These are phyloP conservation scores for Cinchona pubescens DNA, from an alignment of 257 asterid genomes.

Conservation along the genomic window DNA sequence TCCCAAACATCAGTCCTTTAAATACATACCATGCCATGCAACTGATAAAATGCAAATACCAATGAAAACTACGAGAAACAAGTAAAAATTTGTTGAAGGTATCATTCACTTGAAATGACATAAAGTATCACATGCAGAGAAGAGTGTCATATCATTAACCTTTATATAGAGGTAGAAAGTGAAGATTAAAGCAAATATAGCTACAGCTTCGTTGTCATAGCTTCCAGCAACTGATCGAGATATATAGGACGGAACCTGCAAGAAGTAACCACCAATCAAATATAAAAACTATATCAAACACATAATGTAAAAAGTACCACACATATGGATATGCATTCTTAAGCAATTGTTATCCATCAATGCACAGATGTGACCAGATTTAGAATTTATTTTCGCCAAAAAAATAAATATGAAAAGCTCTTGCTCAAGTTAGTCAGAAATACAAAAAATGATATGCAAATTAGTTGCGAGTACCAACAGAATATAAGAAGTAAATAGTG, in stretches of 20 bases:
- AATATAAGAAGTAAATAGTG: neutral
- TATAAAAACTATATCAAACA: neutral
- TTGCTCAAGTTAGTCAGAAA: slow-evolving; percentile 2
- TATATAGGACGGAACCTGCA: slow-evolving; percentile 97
- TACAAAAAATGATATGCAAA: neutral
- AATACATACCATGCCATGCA: neutral
- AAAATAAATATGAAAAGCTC: neutral
- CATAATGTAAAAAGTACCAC: neutral
- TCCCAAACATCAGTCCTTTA: slow-evolving; percentile 3
- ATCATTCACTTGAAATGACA: neutral
- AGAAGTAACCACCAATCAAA: slow-evolving; percentile 12
- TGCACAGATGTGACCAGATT: neutral
- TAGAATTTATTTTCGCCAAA: neutral
- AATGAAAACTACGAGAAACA: neutral
- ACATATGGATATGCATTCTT: neutral
- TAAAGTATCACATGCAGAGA: neutral
- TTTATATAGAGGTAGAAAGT: slow-evolving; percentile 94
- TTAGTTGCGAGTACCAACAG: neutral
- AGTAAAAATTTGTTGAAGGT: slow-evolving; percentile 4
- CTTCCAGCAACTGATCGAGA: slow-evolving; percentile 99
- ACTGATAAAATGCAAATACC: neutral
- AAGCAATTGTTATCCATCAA: neutral
- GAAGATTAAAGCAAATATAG: slow-evolving; percentile 94
- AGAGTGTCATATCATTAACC: slow-evolving; percentile 42
- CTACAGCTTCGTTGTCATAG: slow-evolving; percentile 99